Base-by-base conservation (phyloP, 2,329 filamentous ascomycete genomes). In the Pseudogymnoascus sp. region DNA sequence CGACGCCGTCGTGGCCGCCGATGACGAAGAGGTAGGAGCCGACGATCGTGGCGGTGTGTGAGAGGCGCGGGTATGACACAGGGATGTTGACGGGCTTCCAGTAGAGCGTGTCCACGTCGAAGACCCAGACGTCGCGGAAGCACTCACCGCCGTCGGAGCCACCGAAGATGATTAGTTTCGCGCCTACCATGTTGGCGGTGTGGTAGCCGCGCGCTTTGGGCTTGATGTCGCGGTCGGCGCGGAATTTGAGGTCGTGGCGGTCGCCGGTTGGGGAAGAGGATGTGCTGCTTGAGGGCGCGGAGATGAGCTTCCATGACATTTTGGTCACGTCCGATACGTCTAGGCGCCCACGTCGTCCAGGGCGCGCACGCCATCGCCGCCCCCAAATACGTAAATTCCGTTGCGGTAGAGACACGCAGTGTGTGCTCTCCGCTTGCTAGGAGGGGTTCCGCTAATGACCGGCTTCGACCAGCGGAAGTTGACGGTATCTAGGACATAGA, bases 51-150 rank as follows among this genome's bases (percentile, higher is more conserved):
- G 86, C 83, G 25, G 87, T 88, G 71, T 89, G 87, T 23, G 84
- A 87, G 60, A 89, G 78, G 18, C 87, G 83, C 40, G 85, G 82
- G 72, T 81, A 87, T n/a, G 83, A 83, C 35, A 60, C 58, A 18
- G 84, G 80, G 23, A 88, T 85, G 63, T 77, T 72, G 62, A 88
- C 86, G 5, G 77, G 71, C 64, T 81, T 83, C 84, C 87, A 89
- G 23, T 77, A 67, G 63, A 82, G 79, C 40, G 78, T 80, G 60
- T 89, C 86, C 5, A 88, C 82, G 71, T 89, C 86, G 75, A 88
- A 89, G 31, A 89, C 83, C 87, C 87, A 89, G 41, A 89, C 86
- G 69, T 89, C 87, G 71, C 86, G 82, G 75, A 89, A 89, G 74
- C 87, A 89, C 74, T 89, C 86, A 60, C 84, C 85, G 66, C 87